Evolutionary conservation across 192 early-diverging fungal species (phyloP), one percentile per base, ranked within the genome.

Genomic region (Podila horticola): DNA sequence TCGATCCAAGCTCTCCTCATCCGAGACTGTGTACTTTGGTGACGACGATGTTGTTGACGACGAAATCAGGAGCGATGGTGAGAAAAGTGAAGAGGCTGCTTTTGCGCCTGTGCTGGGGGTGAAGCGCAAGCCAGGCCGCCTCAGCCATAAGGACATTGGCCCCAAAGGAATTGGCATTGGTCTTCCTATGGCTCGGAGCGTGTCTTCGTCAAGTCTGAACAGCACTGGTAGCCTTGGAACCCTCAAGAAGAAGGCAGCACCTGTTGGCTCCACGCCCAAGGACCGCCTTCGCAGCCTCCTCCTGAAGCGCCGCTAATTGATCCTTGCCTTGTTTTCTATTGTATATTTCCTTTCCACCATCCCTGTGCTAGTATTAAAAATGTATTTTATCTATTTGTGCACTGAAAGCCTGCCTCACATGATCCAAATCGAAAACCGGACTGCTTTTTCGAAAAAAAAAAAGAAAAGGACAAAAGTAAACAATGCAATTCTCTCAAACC

Each of bases 21-120:
- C 74, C 2, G 74, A 76, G 58, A 76, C 74, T n/a, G 57, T 76
- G 1, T 76, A 70, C 55, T 76, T 76, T 70, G 74, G 58, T n/a
- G 73, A 74, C 20, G 52, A 20, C 31, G 59, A 55, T 5, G 59
- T 12, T 19, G 17, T 26, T 61, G 30, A 22, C 0, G 72, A 51
- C 29, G 59, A 55, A 26, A 17, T 24, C n/a, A 55, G 5, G 52
- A 55, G 6, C 8, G n/a, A n/a, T 55, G 52, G 24, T 6, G 52
- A 55, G 11, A 45, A 45, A 1, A 15, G 4, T 13, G 41, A 45
- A 45, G 41, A 45, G 4, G 13, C 41, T 45, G 52, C 22, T 7
- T n/a, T n/a, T n/a, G 20, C n/a, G 8, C 20, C 20, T 0, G 22
- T 55, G 52, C 52, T 55, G 20, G 52, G 52, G 24, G 6, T 55